Base-by-base conservation (phyloP, 129 eudicot genomes). In the Logfia minima region DNA sequence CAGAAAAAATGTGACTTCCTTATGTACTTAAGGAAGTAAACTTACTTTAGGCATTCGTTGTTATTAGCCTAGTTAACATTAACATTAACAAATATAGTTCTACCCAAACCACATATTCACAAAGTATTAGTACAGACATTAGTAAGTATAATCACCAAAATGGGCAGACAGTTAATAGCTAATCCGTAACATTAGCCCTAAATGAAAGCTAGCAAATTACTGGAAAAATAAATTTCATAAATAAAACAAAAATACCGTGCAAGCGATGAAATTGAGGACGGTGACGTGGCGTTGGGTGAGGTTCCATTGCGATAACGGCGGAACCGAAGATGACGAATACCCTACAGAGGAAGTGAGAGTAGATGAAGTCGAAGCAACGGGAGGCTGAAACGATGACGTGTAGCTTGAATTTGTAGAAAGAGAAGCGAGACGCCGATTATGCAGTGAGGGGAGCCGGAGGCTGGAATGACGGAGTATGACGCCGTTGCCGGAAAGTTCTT, bases 241-340 rank as follows among this genome's bases (percentile, higher is more conserved):
- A 66, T 74, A 72, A 48, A 34, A 31, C 34, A 37, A 64, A 21
- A 34, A 2, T 88, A 92, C 98, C 75, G 90, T 81, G 79, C 92
- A 90, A 24, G 98, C 98, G 86, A 84, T 70, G 87, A 83, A 75
- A 84, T 86, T 86, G 88, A 92, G 91, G 79, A 85, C n/a, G 75
- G 71, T 48, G 65, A 90, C 41, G 81, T 90, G 96, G 76, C 94
- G 96, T 41, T 81, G 96, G 29, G 98, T 76, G 83, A 90, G 85
- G 59, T 71, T 80, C 87, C 83, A 81, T 55, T 81, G 88, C 58
- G 75, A 81, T 61, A 81, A 84, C 37, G 75, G 83, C 35, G 60
- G 56, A 48, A 68, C 4, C 32, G 86, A 76, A 5, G 91, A 45
- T 4, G 83, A 56, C 4, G 93, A 70, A 71, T 82, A 71, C 70